phyloP scores from a whole-genome alignment of 805 yeast species.

The Teunomyces cretensis region DNA sequence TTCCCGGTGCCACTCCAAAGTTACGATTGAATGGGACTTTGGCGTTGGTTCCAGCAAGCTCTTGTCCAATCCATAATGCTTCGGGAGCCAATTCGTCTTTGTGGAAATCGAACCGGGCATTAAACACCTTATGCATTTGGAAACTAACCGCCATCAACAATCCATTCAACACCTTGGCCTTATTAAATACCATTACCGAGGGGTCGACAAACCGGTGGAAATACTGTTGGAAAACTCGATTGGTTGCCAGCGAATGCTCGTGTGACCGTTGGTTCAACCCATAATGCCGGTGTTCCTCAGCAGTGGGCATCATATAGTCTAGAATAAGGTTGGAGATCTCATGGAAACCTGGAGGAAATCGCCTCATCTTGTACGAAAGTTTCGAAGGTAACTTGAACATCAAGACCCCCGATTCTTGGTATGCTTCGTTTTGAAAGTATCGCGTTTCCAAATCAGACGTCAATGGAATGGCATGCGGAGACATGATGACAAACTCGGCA shows the following conservation, averaged over 20 bases:
- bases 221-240: conserved; percentile 20
- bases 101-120: conserved; percentile 17
- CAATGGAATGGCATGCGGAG: conserved; percentile 28
- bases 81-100: conserved; percentile 19
- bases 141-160: conserved; percentile 25
- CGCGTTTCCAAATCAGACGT: conserved; percentile 9
- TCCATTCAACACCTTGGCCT: conserved; percentile 25
- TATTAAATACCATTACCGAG: conserved; percentile 27
- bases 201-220: conserved; percentile 28
- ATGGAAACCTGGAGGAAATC: conserved; percentile 27
- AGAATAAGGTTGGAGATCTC: conserved; percentile 27
- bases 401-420: conserved; percentile 20
- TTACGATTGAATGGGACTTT: conserved; percentile 23
- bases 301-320: conserved; percentile 18
- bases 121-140: conserved; percentile 20
- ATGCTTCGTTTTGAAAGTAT: conserved; percentile 19
- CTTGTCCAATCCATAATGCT: conserved; percentile 35
- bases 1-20: conserved; percentile 30
- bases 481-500: conserved; percentile 27
- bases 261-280: conserved; percentile 12
- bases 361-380: conserved; percentile 15
- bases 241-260: conserved; percentile 8
- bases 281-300: conserved; percentile 19
- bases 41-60: conserved; percentile 23
- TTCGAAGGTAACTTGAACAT: conserved; percentile 30